Evolutionary conservation across 208 protist species (phyloP).

Genomic region (Wallacemonas sp.): DNA sequence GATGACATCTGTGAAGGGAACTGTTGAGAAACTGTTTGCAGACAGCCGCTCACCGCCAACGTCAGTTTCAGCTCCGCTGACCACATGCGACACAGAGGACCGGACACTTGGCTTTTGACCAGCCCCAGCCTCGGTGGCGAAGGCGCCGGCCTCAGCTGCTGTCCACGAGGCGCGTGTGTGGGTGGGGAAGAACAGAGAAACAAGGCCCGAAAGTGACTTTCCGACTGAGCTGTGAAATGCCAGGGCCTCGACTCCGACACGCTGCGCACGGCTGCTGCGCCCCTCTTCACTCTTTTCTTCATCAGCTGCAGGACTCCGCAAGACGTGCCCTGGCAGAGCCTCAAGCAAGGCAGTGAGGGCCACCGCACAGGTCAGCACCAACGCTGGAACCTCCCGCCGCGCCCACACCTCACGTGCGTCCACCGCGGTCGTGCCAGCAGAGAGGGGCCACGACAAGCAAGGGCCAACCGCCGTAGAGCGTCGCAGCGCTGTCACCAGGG

Average conservation of each 20-base stretch:
- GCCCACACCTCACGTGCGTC: neutral
- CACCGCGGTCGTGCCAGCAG: neutral
- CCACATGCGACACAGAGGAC: no score
- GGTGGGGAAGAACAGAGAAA: no score
- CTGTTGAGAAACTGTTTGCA: neutral
- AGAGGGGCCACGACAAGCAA: neutral
- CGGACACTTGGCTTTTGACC: no score
- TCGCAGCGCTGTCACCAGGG: neutral
- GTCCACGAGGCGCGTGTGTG: no score
- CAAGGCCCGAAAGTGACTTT: no score
- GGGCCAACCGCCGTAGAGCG: no score
- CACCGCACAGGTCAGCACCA: neutral
- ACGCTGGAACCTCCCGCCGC: neutral
- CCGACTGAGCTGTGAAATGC: no score
- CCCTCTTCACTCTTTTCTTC: no score
- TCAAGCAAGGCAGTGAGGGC: slow-evolving; percentile 7
- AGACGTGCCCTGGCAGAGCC: neutral
- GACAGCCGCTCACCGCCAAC: neutral
- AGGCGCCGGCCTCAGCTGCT: no score
- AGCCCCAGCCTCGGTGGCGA: no score
- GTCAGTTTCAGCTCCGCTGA: neutral
- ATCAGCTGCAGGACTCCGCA: neutral
- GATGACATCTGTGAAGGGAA: neutral
- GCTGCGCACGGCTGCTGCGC: no score
- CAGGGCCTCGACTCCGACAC: no score